Evolutionary conservation across 2,329 filamentous ascomycete genomes (phyloP), one percentile per base, ranked within the genome.

Genomic region (Exophiala viscosa): DNA sequence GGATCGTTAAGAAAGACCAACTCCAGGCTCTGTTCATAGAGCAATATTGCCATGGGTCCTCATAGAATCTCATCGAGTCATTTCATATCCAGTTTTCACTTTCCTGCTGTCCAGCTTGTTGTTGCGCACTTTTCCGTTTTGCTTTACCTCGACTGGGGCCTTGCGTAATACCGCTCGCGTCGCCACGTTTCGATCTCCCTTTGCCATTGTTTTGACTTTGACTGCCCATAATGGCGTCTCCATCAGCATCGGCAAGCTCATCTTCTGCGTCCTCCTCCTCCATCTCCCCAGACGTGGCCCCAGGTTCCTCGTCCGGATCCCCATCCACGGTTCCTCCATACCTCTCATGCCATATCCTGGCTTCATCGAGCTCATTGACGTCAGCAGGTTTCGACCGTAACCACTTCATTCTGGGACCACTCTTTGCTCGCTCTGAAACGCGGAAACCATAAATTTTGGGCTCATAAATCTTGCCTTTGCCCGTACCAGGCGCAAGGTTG

Each of bases 331-430:
- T 57, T 50, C 60, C 62, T 53, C 62, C 55, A 49, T 66, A 58
- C 59, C 51, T 52, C 39, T 66, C 63, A 48, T 73, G 69, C 55
- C 69, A 70, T 41, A 68, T 64, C 43, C 66, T 60, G 54, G 69
- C 69, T 72, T 99, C 93, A 66, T 99, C 90, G 45, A 97, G 76
- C 63, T 95, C 88, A 39, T 79, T 84, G 50, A 96, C 78, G 65
- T 96, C 83, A 11, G 78, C 76, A 0, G 93, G 93, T 67, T 90
- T 87, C 71, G 87, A 85, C 61, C 93, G 84, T 63, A 99, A 75
- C 93, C 93, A 99, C 68, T 91, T 90, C 93, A 99, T 99, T 56
- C 93, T 82, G 10, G 93, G 93, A 0, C 93, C 93, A 18, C 88
- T 90, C 61, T 88, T 84, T 38, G 93, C 89, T 52, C 91, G 80